Base-by-base conservation (phyloP, 208 protist genomes). In the Trypanosoma platydactyli region DNA sequence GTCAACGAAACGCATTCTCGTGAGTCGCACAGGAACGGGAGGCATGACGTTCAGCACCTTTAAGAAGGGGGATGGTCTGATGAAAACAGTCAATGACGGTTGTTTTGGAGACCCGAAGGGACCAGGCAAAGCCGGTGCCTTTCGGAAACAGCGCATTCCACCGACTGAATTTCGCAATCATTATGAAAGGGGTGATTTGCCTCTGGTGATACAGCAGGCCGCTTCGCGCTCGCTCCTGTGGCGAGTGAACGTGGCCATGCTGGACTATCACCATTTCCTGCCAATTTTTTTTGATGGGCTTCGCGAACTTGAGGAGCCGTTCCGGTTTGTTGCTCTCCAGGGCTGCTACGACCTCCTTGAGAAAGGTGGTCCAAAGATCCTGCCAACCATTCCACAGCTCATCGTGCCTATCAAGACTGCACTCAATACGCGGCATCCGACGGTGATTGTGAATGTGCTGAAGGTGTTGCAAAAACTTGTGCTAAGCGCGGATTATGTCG, bases 261-360 rank as follows among this genome's bases (percentile, higher is more conserved):
- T 99, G 44, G 98, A 99, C 76, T 99, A 98, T 76, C 97, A 99
- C 74, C 98, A 99, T 78, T 99, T 98, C 82, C 88, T 99, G 18
- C 98, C 98, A 29, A 98, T 99, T 71, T 99, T 99, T 70, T 98
- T 99, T 71, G 98, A 99, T 72, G 98, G 98, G 1, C 78, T 99
- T 38, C 82, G 98, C 44, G 98, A 99, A 73, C 88, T 97, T 64
- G 87, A 98, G 68, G 95, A 99, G 73, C 98, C 98, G 30, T 99
- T 85, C 73, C 81, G 76, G 49, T 99, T 99, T 70, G 81, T 99
- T 11, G 94, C 98, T 6, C 68, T 93, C 7, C 94, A 99, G 71
- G 97, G 97, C 25, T 88, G 92, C 56, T 75, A 94, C 55, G 92
- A 99, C 67, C 80, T 99, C 60, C 83, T 99, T 20, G 83, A 98